These are phyloP conservation scores for Aegilops longissima DNA, from an alignment of 176 grass and related monocot species.

Conservation along the genomic window DNA sequence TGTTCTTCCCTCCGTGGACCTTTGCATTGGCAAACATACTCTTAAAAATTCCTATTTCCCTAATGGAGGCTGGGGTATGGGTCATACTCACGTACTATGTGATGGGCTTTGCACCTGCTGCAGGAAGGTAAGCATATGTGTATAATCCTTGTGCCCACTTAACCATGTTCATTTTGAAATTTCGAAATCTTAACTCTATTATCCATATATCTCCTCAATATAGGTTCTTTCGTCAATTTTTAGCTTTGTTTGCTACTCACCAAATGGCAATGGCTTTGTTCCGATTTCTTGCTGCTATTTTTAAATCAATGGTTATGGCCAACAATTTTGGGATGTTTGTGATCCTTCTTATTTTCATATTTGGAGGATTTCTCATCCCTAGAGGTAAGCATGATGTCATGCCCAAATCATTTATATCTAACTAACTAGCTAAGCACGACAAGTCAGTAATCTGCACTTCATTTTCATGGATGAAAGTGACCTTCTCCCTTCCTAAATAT, in stretches of 20 bases:
- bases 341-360: constrained; percentile 66
- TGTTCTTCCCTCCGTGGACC: constrained; percentile 58
- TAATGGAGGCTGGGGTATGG: constrained; percentile 44
- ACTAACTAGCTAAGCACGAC: not conserved
- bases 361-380: constrained; percentile 79
- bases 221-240: constrained; percentile 78
- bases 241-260: constrained; percentile 64
- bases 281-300: constrained; percentile 63
- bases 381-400: constrained; percentile 46
- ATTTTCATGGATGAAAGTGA: not conserved
- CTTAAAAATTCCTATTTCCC: constrained; percentile 49
- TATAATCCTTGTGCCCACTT: not conserved
- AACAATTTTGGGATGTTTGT: constrained; percentile 70
- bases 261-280: constrained; percentile 75
- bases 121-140: constrained; percentile 31
- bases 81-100: constrained; percentile 51
- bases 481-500: not conserved
- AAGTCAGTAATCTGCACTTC: not conserved
- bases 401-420: not conserved
- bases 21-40: constrained; percentile 36
- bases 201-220: not conserved
- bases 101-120: constrained; percentile 54
- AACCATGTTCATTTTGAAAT: not conserved
- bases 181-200: not conserved
- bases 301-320: constrained; percentile 70